These are phyloP conservation scores for Tetrahymena malaccensis DNA, from an alignment of 73 alveolate species.

Conservation along the genomic window DNA sequence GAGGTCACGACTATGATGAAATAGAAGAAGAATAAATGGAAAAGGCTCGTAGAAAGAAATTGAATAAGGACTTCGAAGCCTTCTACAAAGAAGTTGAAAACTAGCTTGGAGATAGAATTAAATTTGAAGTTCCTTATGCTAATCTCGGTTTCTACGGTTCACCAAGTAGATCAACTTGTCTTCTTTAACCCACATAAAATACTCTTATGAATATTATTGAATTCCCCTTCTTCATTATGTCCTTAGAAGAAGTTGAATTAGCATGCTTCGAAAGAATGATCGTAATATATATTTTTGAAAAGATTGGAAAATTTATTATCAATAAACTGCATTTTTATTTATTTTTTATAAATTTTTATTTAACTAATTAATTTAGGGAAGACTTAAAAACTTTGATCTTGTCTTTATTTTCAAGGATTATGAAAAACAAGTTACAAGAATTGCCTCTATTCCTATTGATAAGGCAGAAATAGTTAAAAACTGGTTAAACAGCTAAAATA, in stretches of 20 bases:
- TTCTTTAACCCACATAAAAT: slow-evolving; percentile 78
- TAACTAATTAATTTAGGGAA: background rate
- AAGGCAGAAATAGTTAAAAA: slow-evolving; percentile 73
- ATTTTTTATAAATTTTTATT: slow-evolving; percentile 1
- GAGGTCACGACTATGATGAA: slow-evolving; percentile 82
- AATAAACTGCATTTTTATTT: background rate
- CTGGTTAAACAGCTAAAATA: slow-evolving; percentile 81
- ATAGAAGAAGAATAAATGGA: slow-evolving; percentile 91
- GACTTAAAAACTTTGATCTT: slow-evolving; percentile 90
- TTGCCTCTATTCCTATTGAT: slow-evolving; percentile 81
- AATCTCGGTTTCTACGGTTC: slow-evolving; percentile 84
- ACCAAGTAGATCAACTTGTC: slow-evolving; percentile 74
- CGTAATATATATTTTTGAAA: background rate
- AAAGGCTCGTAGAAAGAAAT: slow-evolving; percentile 62
- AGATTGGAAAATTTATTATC: too few species aligned
- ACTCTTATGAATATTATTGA: slow-evolving; percentile 82
- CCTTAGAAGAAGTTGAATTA: slow-evolving; percentile 78
- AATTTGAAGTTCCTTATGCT: slow-evolving; percentile 57
- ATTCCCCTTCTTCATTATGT: slow-evolving; percentile 86
- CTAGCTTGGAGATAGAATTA: slow-evolving; percentile 48
- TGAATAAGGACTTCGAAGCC: slow-evolving; percentile 70
- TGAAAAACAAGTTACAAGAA: slow-evolving; percentile 68
- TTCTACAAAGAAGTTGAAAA: slow-evolving; percentile 70
- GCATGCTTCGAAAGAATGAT: slow-evolving; percentile 88
- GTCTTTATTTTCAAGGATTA: slow-evolving; percentile 85